Conservation (phyloP, 768 basidiomycete genomes). For the Tylopilus subfusipes region DNA sequence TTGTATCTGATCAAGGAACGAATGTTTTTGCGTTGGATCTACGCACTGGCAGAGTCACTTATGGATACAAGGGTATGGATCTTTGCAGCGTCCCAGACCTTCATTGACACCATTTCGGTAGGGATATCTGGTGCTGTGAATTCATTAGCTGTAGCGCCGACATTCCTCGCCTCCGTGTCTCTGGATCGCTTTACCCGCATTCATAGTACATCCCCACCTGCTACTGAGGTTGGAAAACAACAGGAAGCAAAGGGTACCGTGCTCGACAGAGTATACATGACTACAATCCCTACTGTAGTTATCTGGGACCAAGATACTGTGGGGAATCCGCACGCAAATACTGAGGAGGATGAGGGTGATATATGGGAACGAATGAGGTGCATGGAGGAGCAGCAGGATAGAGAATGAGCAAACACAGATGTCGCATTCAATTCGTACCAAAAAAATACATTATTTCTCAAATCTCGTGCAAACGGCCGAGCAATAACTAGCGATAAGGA, state of each 20-base stretch:
- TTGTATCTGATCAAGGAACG: constrained; percentile 63
- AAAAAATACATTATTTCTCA: background rate
- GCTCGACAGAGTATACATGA: constrained; percentile 61
- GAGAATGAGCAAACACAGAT: constrained; percentile 15
- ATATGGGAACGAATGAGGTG: constrained; percentile 68
- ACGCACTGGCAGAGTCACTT: constrained; percentile 60
- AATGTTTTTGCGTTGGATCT: constrained; percentile 65
- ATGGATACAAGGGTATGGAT: constrained; percentile 61
- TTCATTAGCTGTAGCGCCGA: constrained; percentile 56
- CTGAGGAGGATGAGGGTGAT: constrained; percentile 49
- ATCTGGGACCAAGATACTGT: constrained; percentile 53
- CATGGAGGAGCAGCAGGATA: constrained; percentile 40
- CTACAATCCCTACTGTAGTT: constrained; percentile 56
- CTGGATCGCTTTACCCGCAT: constrained; percentile 70
- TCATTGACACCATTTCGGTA: constrained; percentile 22
- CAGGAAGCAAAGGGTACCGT: constrained; percentile 58
- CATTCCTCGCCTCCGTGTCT: constrained; percentile 55
- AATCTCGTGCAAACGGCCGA: background rate
- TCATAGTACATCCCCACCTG: constrained; percentile 58
- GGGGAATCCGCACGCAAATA: constrained; percentile 9
- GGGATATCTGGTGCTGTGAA: constrained; percentile 70
- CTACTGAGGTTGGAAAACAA: constrained; percentile 43
- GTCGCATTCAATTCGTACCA: background rate
- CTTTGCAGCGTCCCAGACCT: background rate
- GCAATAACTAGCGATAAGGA: background rate